Evolutionary conservation across 768 basidiomycete species (phyloP), one percentile per base, ranked within the genome.

Genomic region (Amanita fuliginea): DNA sequence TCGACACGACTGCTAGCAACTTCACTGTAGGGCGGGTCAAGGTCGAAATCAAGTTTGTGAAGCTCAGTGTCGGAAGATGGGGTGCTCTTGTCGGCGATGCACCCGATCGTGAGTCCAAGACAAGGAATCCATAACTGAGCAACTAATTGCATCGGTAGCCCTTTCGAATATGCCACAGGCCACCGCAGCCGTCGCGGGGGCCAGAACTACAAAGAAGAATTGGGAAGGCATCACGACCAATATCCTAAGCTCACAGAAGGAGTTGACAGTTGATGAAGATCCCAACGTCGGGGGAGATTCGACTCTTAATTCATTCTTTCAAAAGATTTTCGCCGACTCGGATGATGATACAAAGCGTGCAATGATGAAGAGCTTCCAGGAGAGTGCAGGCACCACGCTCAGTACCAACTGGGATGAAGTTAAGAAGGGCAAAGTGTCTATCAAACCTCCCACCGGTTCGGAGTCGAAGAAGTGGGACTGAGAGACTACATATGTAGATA

Each of bases 381-480:
- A 99, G 71, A 91, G 88, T 56, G 92, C 92, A 6, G 96, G 96
- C 6, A 99, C 96, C 7, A 85, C 91, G 0, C 71, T 99, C 35
- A 93, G 89, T 67, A 99, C 95, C 0, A 91, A 96, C 63, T 99
- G 95, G 95, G 80, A 79, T 4, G 89, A 92, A 54, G 91, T 99
- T 13, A 69, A 64, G 53, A 86, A 85, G 68, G 71, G 51, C 6
- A 70, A 65, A 52, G 82, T 89, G 2, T 78, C 83, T 30, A 83
- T 92, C 32, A 83, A 85, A 61, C 89, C 94, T 1, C 94, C 94
- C 41, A 57, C 78, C 45, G 92, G 92, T 3, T 77, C 83, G 52
- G 87, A 92, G 63, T 87, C 80, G 79, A 86, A 83, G 70, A 78
- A 81, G 59, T 92, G 86, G 86, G 67, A 72, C 61, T 32, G 14